Conservation (phyloP, 1,139 yeast species). For the Candida sp. region DNA sequence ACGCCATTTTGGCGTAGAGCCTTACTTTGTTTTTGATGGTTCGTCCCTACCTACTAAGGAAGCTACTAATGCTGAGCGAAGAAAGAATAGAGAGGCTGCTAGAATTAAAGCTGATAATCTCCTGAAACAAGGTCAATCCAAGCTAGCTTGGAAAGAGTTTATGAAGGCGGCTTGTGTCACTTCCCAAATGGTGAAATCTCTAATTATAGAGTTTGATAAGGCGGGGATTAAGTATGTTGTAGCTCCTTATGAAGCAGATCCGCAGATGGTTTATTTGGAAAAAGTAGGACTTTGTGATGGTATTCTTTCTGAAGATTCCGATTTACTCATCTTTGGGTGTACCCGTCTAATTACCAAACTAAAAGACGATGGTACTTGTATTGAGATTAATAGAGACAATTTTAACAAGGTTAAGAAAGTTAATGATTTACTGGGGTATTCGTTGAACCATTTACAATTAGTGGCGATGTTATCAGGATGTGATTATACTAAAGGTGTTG, state of each 20-base stretch:
- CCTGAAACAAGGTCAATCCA: slow-evolving; percentile 48
- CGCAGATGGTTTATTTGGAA: slow-evolving; percentile 93
- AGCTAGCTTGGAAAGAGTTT: slow-evolving; percentile 64
- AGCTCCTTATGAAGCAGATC: slow-evolving; percentile 98
- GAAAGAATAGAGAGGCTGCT: slow-evolving; percentile 53
- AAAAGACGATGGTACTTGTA: slow-evolving; percentile 71
- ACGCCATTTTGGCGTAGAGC: slow-evolving; percentile 65
- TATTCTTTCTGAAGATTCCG: slow-evolving; percentile 92
- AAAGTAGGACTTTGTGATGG: slow-evolving; percentile 74
- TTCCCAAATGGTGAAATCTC: slow-evolving; percentile 85
- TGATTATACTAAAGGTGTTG: slow-evolving; percentile 88
- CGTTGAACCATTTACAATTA: slow-evolving; percentile 59
- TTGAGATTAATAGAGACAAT: slow-evolving; percentile 59
- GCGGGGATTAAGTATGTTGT: slow-evolving; percentile 69
- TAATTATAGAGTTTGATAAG: slow-evolving; percentile 69
- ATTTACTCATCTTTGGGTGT: slow-evolving; percentile 87
- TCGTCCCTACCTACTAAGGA: slow-evolving; percentile 79
- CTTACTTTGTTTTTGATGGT: slow-evolving; percentile 94
- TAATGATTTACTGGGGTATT: slow-evolving; percentile 43
- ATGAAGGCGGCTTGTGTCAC: slow-evolving; percentile 86
- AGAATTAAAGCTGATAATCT: slow-evolving; percentile 51
- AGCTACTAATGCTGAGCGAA: slow-evolving; percentile 68
- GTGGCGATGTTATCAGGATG: slow-evolving; percentile 93
- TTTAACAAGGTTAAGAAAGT: slow-evolving; percentile 45
- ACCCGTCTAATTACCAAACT: slow-evolving; percentile 72